Evolutionary conservation across 2,329 filamentous ascomycete species (phyloP).

Genomic region (Monilinia polystroma): DNA sequence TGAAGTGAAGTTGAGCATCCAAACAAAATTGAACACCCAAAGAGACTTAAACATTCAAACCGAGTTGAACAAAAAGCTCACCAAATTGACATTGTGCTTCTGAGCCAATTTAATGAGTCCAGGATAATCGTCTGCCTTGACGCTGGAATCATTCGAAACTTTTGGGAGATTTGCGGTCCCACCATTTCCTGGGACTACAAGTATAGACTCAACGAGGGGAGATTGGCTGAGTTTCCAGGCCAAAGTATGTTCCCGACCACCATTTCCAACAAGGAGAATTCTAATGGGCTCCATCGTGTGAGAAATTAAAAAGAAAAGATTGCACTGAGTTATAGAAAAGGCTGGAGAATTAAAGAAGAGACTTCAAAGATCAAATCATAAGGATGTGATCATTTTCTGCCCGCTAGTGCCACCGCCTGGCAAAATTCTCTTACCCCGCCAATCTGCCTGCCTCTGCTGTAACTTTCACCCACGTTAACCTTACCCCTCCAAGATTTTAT

Average conservation of each 20-base stretch:
- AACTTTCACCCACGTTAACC: not conserved
- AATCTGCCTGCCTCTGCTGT: not conserved
- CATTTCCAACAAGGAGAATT: conserved; percentile 87
- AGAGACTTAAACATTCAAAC: not conserved
- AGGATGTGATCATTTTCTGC: conserved; percentile 16
- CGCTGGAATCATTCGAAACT: conserved; percentile 63
- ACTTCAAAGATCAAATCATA: conserved; percentile 3
- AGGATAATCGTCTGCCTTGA: conserved; percentile 75
- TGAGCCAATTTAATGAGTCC: conserved; percentile 72
- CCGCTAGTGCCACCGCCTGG: conserved; percentile 19
- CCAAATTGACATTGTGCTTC: conserved; percentile 70
- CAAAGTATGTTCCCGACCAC: conserved; percentile 89
- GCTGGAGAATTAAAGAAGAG: conserved; percentile 5
- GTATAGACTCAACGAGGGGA: conserved; percentile 71
- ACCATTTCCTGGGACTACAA: conserved; percentile 76
- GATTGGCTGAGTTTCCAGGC: conserved; percentile 93
- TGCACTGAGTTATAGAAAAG: not conserved
- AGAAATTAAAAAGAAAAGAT: not conserved
- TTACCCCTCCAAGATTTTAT: conserved; percentile 11
- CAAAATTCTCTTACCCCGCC: conserved; percentile 15
- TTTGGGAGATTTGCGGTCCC: conserved; percentile 73
- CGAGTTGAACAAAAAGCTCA: not conserved
- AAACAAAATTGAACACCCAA: not conserved
- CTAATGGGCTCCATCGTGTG: conserved; percentile 42
- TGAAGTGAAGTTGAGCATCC: too few species aligned